Conservation (phyloP, 805 yeast genomes). For the Kazachstania martiniae region DNA sequence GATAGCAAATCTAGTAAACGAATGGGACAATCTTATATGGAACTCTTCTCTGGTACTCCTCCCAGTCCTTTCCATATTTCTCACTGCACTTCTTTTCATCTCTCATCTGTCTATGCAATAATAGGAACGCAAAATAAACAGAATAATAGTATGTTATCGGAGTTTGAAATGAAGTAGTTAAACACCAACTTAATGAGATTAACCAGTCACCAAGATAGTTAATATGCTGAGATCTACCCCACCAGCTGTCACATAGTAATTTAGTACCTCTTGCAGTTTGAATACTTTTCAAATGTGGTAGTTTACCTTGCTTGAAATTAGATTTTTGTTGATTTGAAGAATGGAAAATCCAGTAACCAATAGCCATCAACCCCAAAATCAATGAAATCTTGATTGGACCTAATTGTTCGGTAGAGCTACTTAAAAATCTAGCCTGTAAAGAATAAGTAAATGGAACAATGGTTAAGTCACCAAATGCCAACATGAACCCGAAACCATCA, state of each 20-base stretch:
- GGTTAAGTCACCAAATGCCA: slow-evolving; percentile 86
- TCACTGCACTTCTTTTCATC: slow-evolving; percentile 85
- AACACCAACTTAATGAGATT: slow-evolving; percentile 84
- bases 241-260: slow-evolving; percentile 87
- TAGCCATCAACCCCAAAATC: slow-evolving; percentile 38
- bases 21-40: slow-evolving; percentile 89
- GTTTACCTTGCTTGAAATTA: slow-evolving; percentile 67
- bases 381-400: slow-evolving; percentile 15
- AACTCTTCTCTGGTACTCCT: slow-evolving; percentile 64
- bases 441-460: slow-evolving; percentile 89
- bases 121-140: slow-evolving; percentile 66
- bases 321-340: slow-evolving; percentile 79
- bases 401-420: slow-evolving; percentile 43
- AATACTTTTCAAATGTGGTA: slow-evolving; percentile 58
- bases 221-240: slow-evolving; percentile 87
- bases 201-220: slow-evolving; percentile 95
- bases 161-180: slow-evolving; percentile 75
- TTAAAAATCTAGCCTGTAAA: slow-evolving; percentile 73
- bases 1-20: slow-evolving; percentile 40
- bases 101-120: slow-evolving; percentile 80
- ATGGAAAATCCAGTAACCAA: slow-evolving; percentile 78
- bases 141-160: slow-evolving; percentile 83
- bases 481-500: slow-evolving; percentile 96
- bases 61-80: slow-evolving; percentile 85
- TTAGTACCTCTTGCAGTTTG: slow-evolving; percentile 68